Percentiles rank a stretch among this genome's conserved stretches.
Evolutionary conservation across 169 alveolate species (phyloP).

Genomic region (Blepharisma undulans): DNA sequence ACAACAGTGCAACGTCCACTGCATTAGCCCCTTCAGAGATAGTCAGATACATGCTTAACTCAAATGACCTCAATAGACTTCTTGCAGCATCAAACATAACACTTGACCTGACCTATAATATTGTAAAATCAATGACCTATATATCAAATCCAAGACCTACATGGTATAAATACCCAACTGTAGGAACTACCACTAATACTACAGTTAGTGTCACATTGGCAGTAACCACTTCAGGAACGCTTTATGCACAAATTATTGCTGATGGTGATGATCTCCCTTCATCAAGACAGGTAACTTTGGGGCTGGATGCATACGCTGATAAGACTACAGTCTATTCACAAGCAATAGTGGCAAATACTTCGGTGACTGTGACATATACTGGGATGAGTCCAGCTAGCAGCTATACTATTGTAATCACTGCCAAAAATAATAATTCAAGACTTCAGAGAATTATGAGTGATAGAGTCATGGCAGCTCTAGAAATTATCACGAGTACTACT

Average conservation of each 20-base stretch:
- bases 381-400: slow-evolving; percentile 15
- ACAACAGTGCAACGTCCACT: neutral
- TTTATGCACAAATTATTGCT: slow-evolving; percentile 6
- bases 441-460: slow-evolving; percentile 28
- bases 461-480: slow-evolving; percentile 3
- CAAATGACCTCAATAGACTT: neutral
- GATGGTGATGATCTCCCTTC: neutral
- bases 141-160: neutral
- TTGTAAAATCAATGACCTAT: neutral
- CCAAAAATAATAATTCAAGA: neutral
- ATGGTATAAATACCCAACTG: neutral
- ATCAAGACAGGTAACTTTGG: slow-evolving; percentile 10
- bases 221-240: neutral
- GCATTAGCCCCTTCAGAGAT: neutral
- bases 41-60: neutral
- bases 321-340: neutral
- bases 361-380: neutral
- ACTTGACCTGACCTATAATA: neutral
- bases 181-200: neutral
- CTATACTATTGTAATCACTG: slow-evolving; percentile 31
- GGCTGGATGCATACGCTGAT: neutral
- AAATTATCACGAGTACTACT: slow-evolving; percentile 18
- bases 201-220: neutral
- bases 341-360: neutral
- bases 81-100: neutral